Percentiles rank a stretch among this genome's conserved stretches.
phyloP scores from a whole-genome alignment of 768 basidiomycete genomes.

The Trichaptum fuscoviolaceum region DNA sequence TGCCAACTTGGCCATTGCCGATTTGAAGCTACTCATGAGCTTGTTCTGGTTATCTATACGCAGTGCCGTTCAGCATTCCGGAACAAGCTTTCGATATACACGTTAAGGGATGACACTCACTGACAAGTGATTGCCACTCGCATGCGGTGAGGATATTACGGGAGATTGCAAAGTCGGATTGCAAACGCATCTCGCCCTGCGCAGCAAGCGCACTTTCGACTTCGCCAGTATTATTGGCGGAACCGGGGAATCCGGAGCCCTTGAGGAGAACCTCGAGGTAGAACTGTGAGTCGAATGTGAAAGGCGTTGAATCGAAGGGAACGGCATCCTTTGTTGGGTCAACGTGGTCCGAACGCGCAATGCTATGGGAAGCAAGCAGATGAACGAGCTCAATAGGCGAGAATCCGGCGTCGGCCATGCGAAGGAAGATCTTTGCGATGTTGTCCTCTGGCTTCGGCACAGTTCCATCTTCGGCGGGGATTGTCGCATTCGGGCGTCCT shows the following conservation, averaged over 20 bases:
- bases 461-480: slow-evolving; percentile 14
- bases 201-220: slow-evolving; percentile 30
- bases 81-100: too few species aligned
- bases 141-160: slow-evolving; percentile 41
- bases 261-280: slow-evolving; percentile 23
- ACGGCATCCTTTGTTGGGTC: slow-evolving; percentile 20
- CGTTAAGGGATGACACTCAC: slow-evolving; percentile 9
- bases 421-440: slow-evolving; percentile 16
- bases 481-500: slow-evolving; percentile 15
- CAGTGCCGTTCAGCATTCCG: too few species aligned
- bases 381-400: slow-evolving; percentile 19
- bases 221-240: slow-evolving; percentile 33
- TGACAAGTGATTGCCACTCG: slow-evolving; percentile 40
- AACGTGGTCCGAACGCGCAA: slow-evolving; percentile 22
- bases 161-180: slow-evolving; percentile 33
- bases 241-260: slow-evolving; percentile 25
- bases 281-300: slow-evolving; percentile 17
- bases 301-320: slow-evolving; percentile 22
- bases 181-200: slow-evolving; percentile 37
- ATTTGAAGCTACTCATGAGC: slow-evolving; percentile 31
- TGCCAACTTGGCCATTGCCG: slow-evolving; percentile 39
- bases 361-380: slow-evolving; percentile 21
- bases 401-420: slow-evolving; percentile 21
- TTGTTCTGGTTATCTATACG: slow-evolving; percentile 24
- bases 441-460: slow-evolving; percentile 19